Evolutionary conservation across 371 early-diverging fungal species (phyloP).

Genomic region (Hamiltosporidium magnivora): DNA sequence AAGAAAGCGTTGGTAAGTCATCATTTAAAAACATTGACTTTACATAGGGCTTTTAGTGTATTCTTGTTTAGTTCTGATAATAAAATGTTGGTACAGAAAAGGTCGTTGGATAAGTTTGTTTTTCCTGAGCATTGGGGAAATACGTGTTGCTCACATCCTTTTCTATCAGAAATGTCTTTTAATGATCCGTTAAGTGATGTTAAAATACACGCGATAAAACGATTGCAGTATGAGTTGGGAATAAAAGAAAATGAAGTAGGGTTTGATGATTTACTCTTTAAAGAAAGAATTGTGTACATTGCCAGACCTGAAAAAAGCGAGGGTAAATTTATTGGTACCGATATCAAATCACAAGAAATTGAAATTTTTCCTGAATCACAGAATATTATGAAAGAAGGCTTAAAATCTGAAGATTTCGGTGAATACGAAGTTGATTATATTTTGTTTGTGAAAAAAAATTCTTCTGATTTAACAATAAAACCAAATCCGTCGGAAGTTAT

Average conservation of each 20-base stretch:
- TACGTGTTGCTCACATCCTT: slow-evolving; percentile 28
- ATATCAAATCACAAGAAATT: background rate
- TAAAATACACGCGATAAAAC: slow-evolving; percentile 13
- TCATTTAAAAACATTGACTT: background rate
- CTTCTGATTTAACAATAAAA: background rate
- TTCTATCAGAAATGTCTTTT: slow-evolving; percentile 15
- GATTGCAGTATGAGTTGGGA: slow-evolving; percentile 17
- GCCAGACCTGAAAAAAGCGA: background rate
- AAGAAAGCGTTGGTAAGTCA: slow-evolving; percentile 13
- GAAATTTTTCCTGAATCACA: background rate
- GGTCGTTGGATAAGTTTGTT: slow-evolving; percentile 10
- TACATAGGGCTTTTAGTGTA: slow-evolving; percentile 23
- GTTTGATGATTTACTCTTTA: slow-evolving; percentile 13
- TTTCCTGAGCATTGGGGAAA: slow-evolving; percentile 27
- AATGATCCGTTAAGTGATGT: slow-evolving; percentile 10
- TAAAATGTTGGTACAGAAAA: slow-evolving; percentile 12
- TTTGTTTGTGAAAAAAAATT: background rate
- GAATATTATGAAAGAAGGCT: background rate
- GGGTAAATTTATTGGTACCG: background rate
- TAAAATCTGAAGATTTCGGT: background rate
- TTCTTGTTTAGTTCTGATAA: slow-evolving; percentile 20
- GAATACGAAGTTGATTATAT: slow-evolving; percentile 4
- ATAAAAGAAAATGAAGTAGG: background rate
- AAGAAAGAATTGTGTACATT: slow-evolving; percentile 15
- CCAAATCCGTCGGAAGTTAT: background rate